These are phyloP conservation scores for Geotrichum armillariae DNA, from an alignment of 1,139 yeast genomes.

Conservation along the genomic window DNA sequence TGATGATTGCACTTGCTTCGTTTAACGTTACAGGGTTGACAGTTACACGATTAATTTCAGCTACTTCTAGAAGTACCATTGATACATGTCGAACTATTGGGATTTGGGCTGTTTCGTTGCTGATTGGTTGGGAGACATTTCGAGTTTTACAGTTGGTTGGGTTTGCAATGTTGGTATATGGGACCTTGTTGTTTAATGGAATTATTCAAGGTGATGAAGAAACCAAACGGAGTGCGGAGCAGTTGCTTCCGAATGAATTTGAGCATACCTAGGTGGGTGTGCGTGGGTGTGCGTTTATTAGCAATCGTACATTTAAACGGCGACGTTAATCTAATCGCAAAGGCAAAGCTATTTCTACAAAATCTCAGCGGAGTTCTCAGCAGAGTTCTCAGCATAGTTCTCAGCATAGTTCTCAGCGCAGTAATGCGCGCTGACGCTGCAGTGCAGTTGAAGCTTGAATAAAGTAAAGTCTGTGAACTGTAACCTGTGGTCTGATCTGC, in stretches of 20 bases:
- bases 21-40: slow-evolving; percentile 78
- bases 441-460: no score
- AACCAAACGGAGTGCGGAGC: slow-evolving; percentile 17
- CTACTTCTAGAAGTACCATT: slow-evolving; percentile 77
- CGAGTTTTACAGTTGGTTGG: slow-evolving; percentile 62
- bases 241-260: slow-evolving; percentile 27
- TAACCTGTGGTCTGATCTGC: no score
- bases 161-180: slow-evolving; percentile 62
- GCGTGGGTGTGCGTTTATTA: no score
- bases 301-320: no score
- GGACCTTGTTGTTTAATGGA: slow-evolving; percentile 74
- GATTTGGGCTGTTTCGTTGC: slow-evolving; percentile 74
- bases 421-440: no score
- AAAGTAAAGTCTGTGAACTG: no score
- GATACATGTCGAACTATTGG: slow-evolving; percentile 76
- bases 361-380: no score
- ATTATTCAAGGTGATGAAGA: slow-evolving; percentile 43
- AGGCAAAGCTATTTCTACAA: no score
- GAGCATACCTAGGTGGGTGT: slow-evolving; percentile 28
- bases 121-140: slow-evolving; percentile 79
- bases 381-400: no score
- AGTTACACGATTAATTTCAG: slow-evolving; percentile 63
- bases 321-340: no score
- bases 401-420: no score
- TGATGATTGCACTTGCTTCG: slow-evolving; percentile 70